Base-by-base conservation (phyloP, 306 rosid genomes). In the Begonia peltatifolia region DNA sequence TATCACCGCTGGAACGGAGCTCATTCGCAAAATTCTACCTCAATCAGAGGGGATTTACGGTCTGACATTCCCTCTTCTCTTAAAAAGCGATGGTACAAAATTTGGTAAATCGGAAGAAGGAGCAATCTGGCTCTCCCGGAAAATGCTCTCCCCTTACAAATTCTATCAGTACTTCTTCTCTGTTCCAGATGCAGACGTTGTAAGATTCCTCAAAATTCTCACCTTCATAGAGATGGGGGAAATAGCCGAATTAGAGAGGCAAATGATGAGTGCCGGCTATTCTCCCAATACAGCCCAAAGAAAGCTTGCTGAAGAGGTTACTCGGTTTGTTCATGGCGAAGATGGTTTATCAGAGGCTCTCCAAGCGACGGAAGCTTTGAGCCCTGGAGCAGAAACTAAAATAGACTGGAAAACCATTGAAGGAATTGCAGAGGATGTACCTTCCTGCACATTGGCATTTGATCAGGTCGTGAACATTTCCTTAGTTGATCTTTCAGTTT, bases 91-190 rank as follows among this genome's bases (percentile, higher is more conserved):
- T 47, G 97, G 95, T 3, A 83, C 97, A 6, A 85, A 90, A 62
- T 90, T 90, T 1, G 95, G 97, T 1, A 90, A 90, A 71, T 89
- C 97, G 0, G 97, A 85, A 69, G 97, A 85, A 11, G 95, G 97
- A 14, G 97, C 97, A 6, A 53, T 90, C 42, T 90, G 97, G 97
- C 64, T 85, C 47, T 74, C 93, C 1, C 75, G 95, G 0, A 36
- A 57, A 0, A 47, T 80, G 59, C 56, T 90, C 38, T 90, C 97
- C 6, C 94, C 97, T 0, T 90, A 80, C 62, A 90, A 83, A 70
- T 90, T 90, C 42, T 90, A 80, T 55, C 97, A 90, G 82, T 83
- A 83, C 47, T 90, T 90, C 71, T 80, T 82, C 76, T 72, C 79
- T 0, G 94, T 90, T 22, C 72, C 97, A 0, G 97, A 90, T 71